These are phyloP conservation scores for Rhodotorula paludigena DNA, from an alignment of 768 basidiomycete genomes.

Conservation along the genomic window DNA sequence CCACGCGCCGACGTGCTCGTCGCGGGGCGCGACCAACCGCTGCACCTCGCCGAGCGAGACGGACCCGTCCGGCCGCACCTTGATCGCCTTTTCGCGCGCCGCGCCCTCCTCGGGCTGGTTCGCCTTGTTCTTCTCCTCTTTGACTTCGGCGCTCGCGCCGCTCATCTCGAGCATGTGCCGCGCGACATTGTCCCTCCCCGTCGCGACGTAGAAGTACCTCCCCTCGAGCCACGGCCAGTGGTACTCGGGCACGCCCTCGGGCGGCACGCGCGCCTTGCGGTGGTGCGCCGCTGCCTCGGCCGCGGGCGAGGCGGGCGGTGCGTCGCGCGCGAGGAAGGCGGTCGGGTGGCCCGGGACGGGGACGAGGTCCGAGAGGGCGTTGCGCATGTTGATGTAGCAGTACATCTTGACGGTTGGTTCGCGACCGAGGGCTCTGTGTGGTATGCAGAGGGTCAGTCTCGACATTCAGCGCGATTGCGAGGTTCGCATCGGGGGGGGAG, in stretches of 20 bases:
- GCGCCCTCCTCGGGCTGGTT: too few relatives aligned
- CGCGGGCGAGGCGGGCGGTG: background rate
- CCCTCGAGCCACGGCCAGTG: slow-evolving; percentile 33
- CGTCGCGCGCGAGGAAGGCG: slow-evolving; percentile 36
- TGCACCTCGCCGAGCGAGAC: too few relatives aligned
- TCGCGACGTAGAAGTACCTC: slow-evolving; percentile 31
- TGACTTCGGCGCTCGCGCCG: background rate
- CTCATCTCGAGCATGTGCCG: slow-evolving; percentile 31
- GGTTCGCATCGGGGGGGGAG: background rate
- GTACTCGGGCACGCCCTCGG: slow-evolving; percentile 14
- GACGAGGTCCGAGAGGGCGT: slow-evolving; percentile 18
- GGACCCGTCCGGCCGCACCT: too few relatives aligned
- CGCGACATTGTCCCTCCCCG: slow-evolving; percentile 15
- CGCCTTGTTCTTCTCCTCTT: background rate
- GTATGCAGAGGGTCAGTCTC: background rate
- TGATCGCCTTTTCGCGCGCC: too few relatives aligned
- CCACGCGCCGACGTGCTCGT: slow-evolving; percentile 18
- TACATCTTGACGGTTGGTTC: slow-evolving; percentile 16
- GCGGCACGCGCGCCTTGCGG: background rate
- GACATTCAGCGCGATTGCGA: background rate
- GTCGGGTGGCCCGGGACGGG: slow-evolving; percentile 23
- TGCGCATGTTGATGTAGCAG: slow-evolving; percentile 38
- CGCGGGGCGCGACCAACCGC: background rate
- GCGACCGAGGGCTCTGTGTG: slow-evolving; percentile 20
- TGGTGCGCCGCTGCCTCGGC: background rate